Evolutionary conservation across 305 asterid species (phyloP).

Genomic region (Andrographis paniculata): DNA sequence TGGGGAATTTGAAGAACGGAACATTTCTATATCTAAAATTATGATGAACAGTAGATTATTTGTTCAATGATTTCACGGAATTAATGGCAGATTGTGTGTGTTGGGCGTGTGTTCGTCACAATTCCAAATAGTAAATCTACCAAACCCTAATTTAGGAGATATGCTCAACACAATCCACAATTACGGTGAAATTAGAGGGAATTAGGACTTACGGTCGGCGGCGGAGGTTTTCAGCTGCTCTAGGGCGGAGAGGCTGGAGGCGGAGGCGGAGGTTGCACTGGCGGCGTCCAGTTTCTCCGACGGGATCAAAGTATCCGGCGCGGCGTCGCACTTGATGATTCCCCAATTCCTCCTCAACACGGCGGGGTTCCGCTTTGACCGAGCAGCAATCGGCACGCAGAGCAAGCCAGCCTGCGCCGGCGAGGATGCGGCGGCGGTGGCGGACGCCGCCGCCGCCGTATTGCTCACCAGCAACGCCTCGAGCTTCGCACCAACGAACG

Average conservation of each 20-base stretch:
- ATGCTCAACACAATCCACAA: constrained; percentile 14
- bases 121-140: too few relatives aligned
- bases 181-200: neutral
- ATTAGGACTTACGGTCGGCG: constrained; percentile 64
- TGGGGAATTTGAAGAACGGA: too few relatives aligned
- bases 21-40: too few relatives aligned
- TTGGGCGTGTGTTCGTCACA: too few relatives aligned
- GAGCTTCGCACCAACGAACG: constrained; percentile 68
- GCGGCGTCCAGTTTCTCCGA: constrained; percentile 26
- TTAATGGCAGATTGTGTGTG: too few relatives aligned
- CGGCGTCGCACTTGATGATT: constrained; percentile 39
- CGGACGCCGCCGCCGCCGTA: constrained; percentile 38
- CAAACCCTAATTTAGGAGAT: neutral
- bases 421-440: constrained; percentile 28
- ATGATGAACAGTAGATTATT: too few relatives aligned
- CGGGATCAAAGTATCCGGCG: constrained; percentile 29
- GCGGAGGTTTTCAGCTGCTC: constrained; percentile 90
- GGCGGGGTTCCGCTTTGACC: constrained; percentile 27
- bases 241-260: constrained; percentile 90
- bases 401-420: constrained; percentile 37
- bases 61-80: too few relatives aligned
- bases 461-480: constrained; percentile 55
- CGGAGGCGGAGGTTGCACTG: constrained; percentile 40
- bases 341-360: constrained; percentile 30
- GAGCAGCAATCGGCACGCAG: constrained; percentile 28